Percentiles rank a stretch among this genome's conserved stretches.
Conservation (phyloP, 2,329 filamentous ascomycete species). For the Septoria linicola region DNA sequence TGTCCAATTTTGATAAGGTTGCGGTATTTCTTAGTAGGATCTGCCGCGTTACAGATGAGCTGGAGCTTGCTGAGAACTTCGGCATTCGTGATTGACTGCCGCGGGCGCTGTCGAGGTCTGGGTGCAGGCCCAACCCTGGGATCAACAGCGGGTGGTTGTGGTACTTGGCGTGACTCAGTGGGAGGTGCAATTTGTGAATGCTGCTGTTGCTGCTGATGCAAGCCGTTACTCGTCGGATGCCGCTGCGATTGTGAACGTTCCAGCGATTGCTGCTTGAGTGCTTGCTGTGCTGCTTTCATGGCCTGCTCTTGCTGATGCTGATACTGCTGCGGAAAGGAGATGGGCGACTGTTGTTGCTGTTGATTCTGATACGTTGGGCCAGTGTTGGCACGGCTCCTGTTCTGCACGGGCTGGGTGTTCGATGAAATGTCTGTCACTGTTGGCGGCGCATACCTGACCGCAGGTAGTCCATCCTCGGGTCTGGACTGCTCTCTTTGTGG, state of each 20-base stretch:
- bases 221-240: constrained; percentile 49
- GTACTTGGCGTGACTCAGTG: constrained; percentile 25
- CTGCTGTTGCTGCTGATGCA: constrained; percentile 49
- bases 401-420: constrained; percentile 36
- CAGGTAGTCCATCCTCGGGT: constrained; percentile 42
- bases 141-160: constrained; percentile 45
- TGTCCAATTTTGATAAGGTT: constrained; percentile 94
- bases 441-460: constrained; percentile 46
- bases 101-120: constrained; percentile 71
- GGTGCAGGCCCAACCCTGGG: constrained; percentile 55
- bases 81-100: constrained; percentile 67
- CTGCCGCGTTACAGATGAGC: constrained; percentile 84
- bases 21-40: constrained; percentile 84
- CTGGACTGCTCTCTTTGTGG: constrained; percentile 33
- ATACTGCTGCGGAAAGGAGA: constrained; percentile 47
- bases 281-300: constrained; percentile 74
- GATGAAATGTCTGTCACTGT: constrained; percentile 40
- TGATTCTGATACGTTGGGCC: constrained; percentile 43
- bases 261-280: constrained; percentile 65
- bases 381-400: constrained; percentile 47
- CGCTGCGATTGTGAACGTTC: constrained; percentile 65
- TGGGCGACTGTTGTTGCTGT: constrained; percentile 45
- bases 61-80: constrained; percentile 83
- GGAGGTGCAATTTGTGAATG: constrained; percentile 47
- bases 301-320: constrained; percentile 82